phyloP scores from a whole-genome alignment of 345 rosid species.

The Eucalyptus regnans region DNA sequence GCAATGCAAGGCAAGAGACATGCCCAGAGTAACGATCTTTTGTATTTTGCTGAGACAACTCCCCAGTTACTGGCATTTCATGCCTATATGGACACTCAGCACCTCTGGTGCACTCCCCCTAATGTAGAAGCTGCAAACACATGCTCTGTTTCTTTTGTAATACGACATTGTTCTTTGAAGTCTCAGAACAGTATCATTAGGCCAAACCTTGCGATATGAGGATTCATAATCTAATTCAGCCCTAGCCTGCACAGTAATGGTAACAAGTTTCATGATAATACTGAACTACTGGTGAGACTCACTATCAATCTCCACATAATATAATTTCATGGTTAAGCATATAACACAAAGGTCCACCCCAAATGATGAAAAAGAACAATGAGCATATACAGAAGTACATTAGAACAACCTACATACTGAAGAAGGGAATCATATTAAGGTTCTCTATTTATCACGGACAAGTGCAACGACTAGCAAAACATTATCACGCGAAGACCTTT shows the following conservation, averaged over 20 bases:
- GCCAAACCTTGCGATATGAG: constrained; percentile 71
- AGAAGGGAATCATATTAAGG: not conserved
- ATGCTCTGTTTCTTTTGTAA: constrained; percentile 83
- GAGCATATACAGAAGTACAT: not conserved
- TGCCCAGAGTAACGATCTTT: constrained; percentile 94
- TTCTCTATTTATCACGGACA: not conserved
- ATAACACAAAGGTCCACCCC: not conserved
- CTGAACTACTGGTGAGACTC: not conserved
- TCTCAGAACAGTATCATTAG: constrained; percentile 81
- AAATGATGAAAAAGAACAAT: not conserved
- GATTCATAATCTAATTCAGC: constrained; percentile 96
- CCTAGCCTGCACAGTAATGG: constrained; percentile 47
- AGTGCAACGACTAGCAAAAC: not conserved
- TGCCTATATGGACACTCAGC: constrained; percentile 91
- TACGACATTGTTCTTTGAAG: constrained; percentile 87
- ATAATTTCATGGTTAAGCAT: not conserved
- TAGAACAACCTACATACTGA: not conserved
- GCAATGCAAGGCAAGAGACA: not conserved
- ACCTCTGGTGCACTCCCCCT: constrained; percentile 95
- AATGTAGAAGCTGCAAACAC: constrained; percentile 86
- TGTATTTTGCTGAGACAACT: constrained; percentile 84
- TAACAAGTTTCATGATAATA: not conserved
- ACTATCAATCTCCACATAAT: not conserved
- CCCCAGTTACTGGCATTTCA: constrained; percentile 92
- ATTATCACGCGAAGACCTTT: not conserved